phyloP scores from a whole-genome alignment of 192 early-diverging fungal species.

The Mortierella claussenii region DNA sequence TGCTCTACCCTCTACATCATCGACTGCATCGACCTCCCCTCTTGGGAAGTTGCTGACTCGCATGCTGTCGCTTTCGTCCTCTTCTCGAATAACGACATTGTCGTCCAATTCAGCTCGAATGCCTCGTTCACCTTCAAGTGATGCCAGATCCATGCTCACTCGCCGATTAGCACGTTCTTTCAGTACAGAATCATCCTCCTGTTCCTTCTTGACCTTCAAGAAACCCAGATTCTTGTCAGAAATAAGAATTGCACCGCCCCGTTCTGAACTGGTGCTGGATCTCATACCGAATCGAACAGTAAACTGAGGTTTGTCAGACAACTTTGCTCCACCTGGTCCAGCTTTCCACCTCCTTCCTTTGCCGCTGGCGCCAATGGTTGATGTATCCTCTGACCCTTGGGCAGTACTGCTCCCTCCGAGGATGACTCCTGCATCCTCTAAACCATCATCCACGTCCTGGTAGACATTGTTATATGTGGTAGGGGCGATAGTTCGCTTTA shows the following conservation, averaged over 20 bases:
- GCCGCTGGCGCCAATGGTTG: background rate
- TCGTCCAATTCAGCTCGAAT: background rate
- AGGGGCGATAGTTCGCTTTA: slow-evolving; percentile 6
- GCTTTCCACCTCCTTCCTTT: background rate
- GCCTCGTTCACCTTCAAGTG: slow-evolving; percentile 11
- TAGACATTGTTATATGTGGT: slow-evolving; percentile 3
- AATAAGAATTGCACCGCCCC: slow-evolving; percentile 26
- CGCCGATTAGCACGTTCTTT: slow-evolving; percentile 1
- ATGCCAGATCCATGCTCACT: background rate
- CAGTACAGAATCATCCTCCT: background rate
- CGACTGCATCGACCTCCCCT: background rate
- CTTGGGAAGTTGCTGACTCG: slow-evolving; percentile 22
- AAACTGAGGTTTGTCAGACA: slow-evolving; percentile 19
- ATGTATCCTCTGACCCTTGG: background rate
- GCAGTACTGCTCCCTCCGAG: slow-evolving; percentile 9
- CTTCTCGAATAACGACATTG: slow-evolving; percentile 13
- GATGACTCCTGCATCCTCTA: slow-evolving; percentile 38
- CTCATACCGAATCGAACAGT: slow-evolving; percentile 35
- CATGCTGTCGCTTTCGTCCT: slow-evolving; percentile 36
- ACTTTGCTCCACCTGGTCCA: background rate
- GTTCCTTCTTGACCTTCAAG: slow-evolving; percentile 24
- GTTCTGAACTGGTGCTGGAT: slow-evolving; percentile 17
- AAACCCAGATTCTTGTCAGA: slow-evolving; percentile 43
- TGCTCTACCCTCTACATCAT: background rate
- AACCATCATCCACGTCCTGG: slow-evolving; percentile 15